A percentile compares a stretch with the other conserved stretches of the same genome.
Evolutionary conservation across 306 rosid genomes (phyloP).

Genomic region (Abrus pulchellus): DNA sequence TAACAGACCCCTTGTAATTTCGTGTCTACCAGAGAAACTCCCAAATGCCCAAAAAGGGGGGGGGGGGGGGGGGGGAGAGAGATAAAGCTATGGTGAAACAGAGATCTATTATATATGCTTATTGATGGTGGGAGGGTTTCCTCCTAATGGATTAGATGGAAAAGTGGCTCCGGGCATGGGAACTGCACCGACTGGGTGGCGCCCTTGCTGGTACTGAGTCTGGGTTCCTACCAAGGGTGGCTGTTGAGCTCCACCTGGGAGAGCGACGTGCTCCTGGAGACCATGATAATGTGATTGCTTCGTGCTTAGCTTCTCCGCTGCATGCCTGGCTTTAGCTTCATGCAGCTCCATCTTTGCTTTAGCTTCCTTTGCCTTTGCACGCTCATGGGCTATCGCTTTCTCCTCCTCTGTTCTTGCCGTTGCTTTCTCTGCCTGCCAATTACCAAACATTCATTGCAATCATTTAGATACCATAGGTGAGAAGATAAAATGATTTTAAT

Average conservation of each 20-base stretch:
- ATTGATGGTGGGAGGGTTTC: constrained; percentile 40
- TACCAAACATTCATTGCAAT: too few relatives aligned
- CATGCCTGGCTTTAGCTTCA: constrained; percentile 74
- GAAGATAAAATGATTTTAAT: background rate
- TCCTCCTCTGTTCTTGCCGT: constrained; percentile 65
- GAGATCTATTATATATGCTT: constrained; percentile 10
- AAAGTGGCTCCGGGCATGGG: constrained; percentile 32
- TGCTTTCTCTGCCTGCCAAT: constrained; percentile 63
- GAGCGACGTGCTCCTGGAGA: background rate
- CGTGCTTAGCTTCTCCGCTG: constrained; percentile 52
- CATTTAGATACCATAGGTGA: too few relatives aligned
- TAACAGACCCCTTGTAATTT: background rate
- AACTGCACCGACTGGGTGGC: constrained; percentile 46
- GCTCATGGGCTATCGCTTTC: constrained; percentile 62
- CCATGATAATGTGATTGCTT: constrained; percentile 46
- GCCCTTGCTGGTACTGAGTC: background rate
- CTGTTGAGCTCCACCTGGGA: constrained; percentile 22
- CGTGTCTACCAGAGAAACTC: background rate
- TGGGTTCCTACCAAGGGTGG: constrained; percentile 9
- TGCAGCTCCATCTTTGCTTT: constrained; percentile 76
- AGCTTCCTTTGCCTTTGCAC: constrained; percentile 65
- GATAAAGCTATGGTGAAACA: background rate
- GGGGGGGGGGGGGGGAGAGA: background rate
- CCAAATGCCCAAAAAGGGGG: too few relatives aligned
- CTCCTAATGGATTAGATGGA: constrained; percentile 48